Base-by-base conservation (phyloP, 345 rosid species). In the Populus deltoides region DNA sequence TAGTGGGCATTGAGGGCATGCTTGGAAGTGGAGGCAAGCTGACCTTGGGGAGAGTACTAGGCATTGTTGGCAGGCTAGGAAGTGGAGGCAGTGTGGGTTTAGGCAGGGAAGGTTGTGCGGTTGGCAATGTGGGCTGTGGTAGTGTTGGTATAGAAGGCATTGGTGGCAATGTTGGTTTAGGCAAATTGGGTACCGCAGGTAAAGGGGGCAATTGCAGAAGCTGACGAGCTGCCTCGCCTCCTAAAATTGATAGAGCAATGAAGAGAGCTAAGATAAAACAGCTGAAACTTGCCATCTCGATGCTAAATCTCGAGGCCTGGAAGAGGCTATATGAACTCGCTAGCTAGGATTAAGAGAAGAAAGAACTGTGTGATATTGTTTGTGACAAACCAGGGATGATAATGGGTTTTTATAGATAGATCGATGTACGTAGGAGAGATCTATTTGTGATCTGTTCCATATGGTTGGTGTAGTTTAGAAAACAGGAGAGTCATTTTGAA, bases 181-280 rank as follows among this genome's bases (percentile, higher is more conserved):
- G 81, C 68, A 83, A 66, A 55, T 47, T 81, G 22, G 77, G 83
- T 4, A 74, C 66, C 17, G 80, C 12, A 2, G 86, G 82, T 9
- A 73, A 9, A 22, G 77, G 84, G 1, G 72, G 76, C 35, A 79
- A 0, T 66, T 83, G 84, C 55, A 83, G 51, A 10, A 85, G 84
- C 47, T 77, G 69, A 17, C 88, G 85, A 62, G 85, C 83, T 17
- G 85, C 86, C 49, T 33, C 7, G 53, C 81, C 65, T 0, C 77
- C 47, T 5, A 79, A 70, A 47, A 79, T 71, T 15, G 78, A 65
- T 22, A 81, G 33, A n/a, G 80, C 75, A 27, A 82, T 29, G 22
- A 73, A 75, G 57, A 79, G 35, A 8, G 69, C 65, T 1, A 77
- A n/a, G 43, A 35, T 5, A 25, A 68, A 71, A 62, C 36, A 27